Conservation (phyloP, 345 rosid species). For the Trapa bicornis region DNA sequence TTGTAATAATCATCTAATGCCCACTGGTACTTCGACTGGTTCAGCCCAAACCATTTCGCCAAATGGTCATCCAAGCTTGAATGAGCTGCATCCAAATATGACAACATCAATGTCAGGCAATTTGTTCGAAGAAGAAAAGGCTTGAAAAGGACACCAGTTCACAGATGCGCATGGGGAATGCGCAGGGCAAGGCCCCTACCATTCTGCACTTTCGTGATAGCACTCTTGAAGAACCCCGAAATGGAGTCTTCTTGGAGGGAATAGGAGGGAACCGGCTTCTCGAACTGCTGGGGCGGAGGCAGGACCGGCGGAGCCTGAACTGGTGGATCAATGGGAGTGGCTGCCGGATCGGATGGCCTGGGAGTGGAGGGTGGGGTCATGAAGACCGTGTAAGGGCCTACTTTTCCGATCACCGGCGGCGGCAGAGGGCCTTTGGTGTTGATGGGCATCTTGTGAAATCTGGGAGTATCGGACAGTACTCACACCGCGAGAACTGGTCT, state of each 20-base stretch:
- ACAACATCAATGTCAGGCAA: background rate
- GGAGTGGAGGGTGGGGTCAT: slow-evolving; percentile 96
- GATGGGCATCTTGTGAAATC: slow-evolving; percentile 53
- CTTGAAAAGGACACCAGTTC: too few species aligned
- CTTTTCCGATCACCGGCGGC: slow-evolving; percentile 86
- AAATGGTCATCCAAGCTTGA: slow-evolving; percentile 90
- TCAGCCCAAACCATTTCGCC: slow-evolving; percentile 95
- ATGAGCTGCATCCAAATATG: slow-evolving; percentile 46
- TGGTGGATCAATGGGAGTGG: slow-evolving; percentile 8
- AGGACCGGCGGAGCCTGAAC: slow-evolving; percentile 37
- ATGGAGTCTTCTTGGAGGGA: slow-evolving; percentile 28
- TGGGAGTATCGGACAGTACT: background rate
- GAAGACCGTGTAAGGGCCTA: slow-evolving; percentile 97
- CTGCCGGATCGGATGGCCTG: slow-evolving; percentile 19
- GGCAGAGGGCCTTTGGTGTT: slow-evolving; percentile 49
- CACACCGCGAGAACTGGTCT: slow-evolving; percentile 11
- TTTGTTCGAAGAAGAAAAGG: background rate
- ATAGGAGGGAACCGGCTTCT: slow-evolving; percentile 26
- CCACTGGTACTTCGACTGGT: slow-evolving; percentile 99
- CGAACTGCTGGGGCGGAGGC: slow-evolving; percentile 53
- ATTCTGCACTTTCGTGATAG: slow-evolving; percentile 62
- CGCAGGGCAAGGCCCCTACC: slow-evolving; percentile 24
- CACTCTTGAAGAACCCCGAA: slow-evolving; percentile 61
- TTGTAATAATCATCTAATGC: slow-evolving; percentile 88
- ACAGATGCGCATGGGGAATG: background rate